A percentile compares a stretch with the other conserved stretches of the same genome.
Conservation (phyloP, 1,284 basidiomycete genomes). For the Fomitopsis palustris region DNA sequence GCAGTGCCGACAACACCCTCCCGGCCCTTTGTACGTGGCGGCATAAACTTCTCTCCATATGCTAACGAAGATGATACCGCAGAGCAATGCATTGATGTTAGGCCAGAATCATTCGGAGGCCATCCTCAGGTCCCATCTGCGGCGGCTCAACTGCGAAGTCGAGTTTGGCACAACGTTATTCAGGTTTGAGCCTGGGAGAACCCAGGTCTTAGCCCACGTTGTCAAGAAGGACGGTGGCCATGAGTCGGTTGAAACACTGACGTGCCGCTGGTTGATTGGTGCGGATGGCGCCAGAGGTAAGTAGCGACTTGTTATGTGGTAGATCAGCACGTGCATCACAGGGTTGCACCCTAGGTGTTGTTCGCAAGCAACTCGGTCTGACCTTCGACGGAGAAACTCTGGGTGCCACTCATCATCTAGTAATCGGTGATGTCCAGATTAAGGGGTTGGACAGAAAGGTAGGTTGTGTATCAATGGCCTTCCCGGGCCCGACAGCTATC, state of each 20-base stretch:
- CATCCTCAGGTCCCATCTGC: conserved; percentile 28
- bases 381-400: conserved; percentile 29
- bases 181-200: conserved; percentile 21
- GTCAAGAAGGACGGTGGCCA: conserved; percentile 6
- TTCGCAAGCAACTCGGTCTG: conserved; percentile 26
- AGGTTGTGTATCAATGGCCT: conserved; percentile 1
- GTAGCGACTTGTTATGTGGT: neutral
- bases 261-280: conserved; percentile 29
- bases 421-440: conserved; percentile 29
- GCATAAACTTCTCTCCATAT: neutral
- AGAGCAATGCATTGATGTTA: conserved; percentile 13
- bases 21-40: conserved; percentile 18
- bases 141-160: conserved; percentile 21
- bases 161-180: conserved; percentile 29
- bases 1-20: conserved; percentile 13
- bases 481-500: neutral
- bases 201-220: conserved; percentile 19
- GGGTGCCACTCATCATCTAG: conserved; percentile 18
- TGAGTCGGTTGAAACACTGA: conserved; percentile 12
- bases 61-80: neutral
- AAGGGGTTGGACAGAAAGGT: conserved; percentile 22
- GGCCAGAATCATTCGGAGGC: conserved; percentile 27
- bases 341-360: conserved; percentile 16
- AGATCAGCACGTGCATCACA: neutral
- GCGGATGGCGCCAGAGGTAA: conserved; percentile 36